Conservation (phyloP, 192 early-diverging fungal species). For the Geranomyces michiganensis region DNA sequence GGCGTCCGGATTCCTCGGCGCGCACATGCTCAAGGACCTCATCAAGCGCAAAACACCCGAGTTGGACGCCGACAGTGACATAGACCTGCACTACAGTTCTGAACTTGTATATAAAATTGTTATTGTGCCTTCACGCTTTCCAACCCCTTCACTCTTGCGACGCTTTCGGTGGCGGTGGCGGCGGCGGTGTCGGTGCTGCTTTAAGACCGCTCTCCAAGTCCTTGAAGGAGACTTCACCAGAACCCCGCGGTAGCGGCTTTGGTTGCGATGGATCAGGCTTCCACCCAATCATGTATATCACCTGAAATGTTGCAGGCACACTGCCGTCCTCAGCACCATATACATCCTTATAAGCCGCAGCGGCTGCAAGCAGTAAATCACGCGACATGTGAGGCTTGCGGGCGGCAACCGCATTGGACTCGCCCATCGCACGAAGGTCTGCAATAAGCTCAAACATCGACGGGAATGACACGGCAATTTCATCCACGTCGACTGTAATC, state of each 20-base stretch:
- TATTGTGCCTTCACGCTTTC: no score
- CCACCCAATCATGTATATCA: constrained; percentile 80
- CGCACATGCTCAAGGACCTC: constrained; percentile 9
- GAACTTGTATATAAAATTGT: no score
- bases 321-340: constrained; percentile 86
- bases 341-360: constrained; percentile 85
- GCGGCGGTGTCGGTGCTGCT: not conserved
- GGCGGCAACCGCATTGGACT: not conserved
- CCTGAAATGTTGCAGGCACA: constrained; percentile 92
- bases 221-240: constrained; percentile 81
- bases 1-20: not conserved
- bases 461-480: constrained; percentile 88
- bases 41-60: constrained; percentile 1
- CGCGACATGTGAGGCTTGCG: constrained; percentile 49
- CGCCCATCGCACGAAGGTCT: not conserved
- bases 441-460: constrained; percentile 77
- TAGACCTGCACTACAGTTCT: no score
- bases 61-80: no score
- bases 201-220: constrained; percentile 22
- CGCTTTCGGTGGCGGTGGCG: constrained; percentile 2
- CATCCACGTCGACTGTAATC: constrained; percentile 93
- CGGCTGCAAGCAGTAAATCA: constrained; percentile 84
- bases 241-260: constrained; percentile 76
- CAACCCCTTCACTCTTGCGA: no score
- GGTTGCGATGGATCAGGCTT: constrained; percentile 86